Evolutionary conservation across 768 basidiomycete species (phyloP).

Genomic region (Boletus insuetus): DNA sequence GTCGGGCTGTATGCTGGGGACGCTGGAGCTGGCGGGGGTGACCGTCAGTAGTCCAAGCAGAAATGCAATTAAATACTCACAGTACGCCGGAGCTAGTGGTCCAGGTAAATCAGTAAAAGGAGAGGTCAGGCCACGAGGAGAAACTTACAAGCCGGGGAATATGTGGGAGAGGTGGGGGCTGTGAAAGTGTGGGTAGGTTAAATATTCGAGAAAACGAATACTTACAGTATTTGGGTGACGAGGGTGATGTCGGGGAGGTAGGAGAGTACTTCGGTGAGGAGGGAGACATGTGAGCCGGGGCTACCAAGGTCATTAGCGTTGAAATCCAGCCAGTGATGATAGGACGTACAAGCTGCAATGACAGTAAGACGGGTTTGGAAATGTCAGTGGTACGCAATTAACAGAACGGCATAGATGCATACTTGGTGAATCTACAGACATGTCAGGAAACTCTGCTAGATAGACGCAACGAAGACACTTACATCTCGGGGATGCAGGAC

Average conservation of each 20-base stretch:
- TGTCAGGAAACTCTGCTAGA: not conserved
- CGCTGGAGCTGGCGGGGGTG: conserved; percentile 56
- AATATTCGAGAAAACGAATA: conserved; percentile 1
- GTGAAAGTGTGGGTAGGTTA: conserved; percentile 12
- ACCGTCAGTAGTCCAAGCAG: conserved; percentile 10
- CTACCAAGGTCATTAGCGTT: conserved; percentile 34
- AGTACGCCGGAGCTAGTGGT: conserved; percentile 70
- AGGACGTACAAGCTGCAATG: conserved; percentile 58
- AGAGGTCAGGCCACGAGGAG: not conserved
- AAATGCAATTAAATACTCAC: conserved; percentile 41
- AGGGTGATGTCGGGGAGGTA: conserved; percentile 87
- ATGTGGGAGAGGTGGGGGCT: conserved; percentile 87
- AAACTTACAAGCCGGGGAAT: conserved; percentile 82
- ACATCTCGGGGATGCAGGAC: conserved; percentile 91
- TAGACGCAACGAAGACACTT: conserved; percentile 32
- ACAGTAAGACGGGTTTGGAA: conserved; percentile 1
- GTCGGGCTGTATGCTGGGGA: conserved; percentile 87
- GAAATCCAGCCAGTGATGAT: not conserved
- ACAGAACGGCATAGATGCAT: conserved; percentile 36
- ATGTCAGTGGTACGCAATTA: conserved; percentile 23
- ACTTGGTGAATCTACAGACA: conserved; percentile 71
- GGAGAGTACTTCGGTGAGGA: conserved; percentile 93
- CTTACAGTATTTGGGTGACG: conserved; percentile 91
- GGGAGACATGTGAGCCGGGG: conserved; percentile 81
- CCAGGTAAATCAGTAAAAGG: conserved; percentile 4